Base-by-base conservation (phyloP, 1,284 basidiomycete genomes). In the Puccinia novopanici region DNA sequence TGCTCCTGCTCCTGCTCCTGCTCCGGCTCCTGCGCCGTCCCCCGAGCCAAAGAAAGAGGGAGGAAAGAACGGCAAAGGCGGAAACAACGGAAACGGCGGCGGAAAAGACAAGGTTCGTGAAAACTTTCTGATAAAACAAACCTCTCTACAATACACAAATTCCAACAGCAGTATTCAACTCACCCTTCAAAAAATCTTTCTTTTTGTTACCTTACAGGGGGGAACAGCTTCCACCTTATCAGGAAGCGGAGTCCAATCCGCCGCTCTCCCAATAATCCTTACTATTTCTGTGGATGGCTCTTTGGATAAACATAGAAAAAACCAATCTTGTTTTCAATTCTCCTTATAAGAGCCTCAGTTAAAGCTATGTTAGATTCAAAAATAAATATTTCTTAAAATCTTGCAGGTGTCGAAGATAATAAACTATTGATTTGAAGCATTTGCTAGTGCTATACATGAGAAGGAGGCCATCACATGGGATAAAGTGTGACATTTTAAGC, bases 231-330 rank as follows among this genome's bases (percentile, higher is more conserved):
- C 42, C 3, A 3, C 63, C 2, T 48, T 67, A 24, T 67, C 63
- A 24, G 63, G 63, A 24, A 67, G 12, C 63, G 12, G n/a, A n/a
- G 42, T 27, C 4, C 48, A 40, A n/a, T 13, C 63, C 45, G 63
- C 42, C 22, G 40, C 63, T 42, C 63, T 67, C 24, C 63, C 63
- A n/a, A 67, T 67, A 15, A 67, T 67, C 22, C 63, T 67, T 67
- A 45, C 63, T 12, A 45, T 67, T 22, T 45, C 63, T 22, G 42
- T 67, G 63, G 40, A 67, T 67, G 63, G 63, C 63, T 67, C 63
- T 67, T 67, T 67, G 63, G 63, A 42, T 67, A 40, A 48, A n/a
- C n/a, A n/a, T n/a, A n/a, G n/a, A n/a, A n/a, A n/a, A n/a, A n/a
- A n/a, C n/a, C n/a, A n/a, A n/a, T n/a, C n/a, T n/a, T n/a, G n/a